Evolutionary conservation across 176 grass and related monocot genomes (phyloP), one percentile per base, ranked within the genome.

Genomic region (Eremochloa ophiuroides): DNA sequence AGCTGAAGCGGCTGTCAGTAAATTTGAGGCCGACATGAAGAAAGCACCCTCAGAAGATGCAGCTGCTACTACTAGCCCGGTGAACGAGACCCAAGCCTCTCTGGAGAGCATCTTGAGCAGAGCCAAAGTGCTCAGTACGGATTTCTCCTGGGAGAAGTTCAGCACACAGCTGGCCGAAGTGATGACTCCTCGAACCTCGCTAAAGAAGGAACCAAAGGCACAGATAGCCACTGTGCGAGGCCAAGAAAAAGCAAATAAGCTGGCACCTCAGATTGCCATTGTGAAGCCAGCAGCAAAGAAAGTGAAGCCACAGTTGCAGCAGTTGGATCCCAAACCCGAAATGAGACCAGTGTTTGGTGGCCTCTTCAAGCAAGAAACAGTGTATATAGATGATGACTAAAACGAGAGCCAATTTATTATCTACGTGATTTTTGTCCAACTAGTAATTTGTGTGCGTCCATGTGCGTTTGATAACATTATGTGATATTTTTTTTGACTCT

Each of bases 361-460:
- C 12, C 79, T 98, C 58, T 98, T 98, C 81, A 98, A 98, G 81
- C 95, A 98, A 80, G 95, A 98, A 81, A 94, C 88, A 6, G 76
- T 98, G 26, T 98, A 84, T 35, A 42, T 95, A 18, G 95, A 98
- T 62, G 92, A 98, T 50, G 92, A 98, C 71, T 94, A 66, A 94
- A 46, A 41, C 6, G 22, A 75, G 58, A 61, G 9, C 30, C 41
- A 40, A 18, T 31, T 80, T 62, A 44, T 61, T 13, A n/a, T 59
- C 69, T 62, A 46, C 15, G 31, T 82, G 58, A 53, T 84, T 73
- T 82, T 44, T 87, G 76, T 80, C 39, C 48, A 88, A 50, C n/a
- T n/a, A n/a, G n/a, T n/a, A n/a, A n/a, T n/a, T n/a, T n/a, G n/a
- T n/a, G n/a, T n/a, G n/a, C n/a, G n/a, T n/a, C n/a, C n/a, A n/a